Percentiles rank a stretch among this genome's conserved stretches.
Conservation (phyloP, 495 filamentous ascomycete species). For the Geopyxis carbonaria region DNA sequence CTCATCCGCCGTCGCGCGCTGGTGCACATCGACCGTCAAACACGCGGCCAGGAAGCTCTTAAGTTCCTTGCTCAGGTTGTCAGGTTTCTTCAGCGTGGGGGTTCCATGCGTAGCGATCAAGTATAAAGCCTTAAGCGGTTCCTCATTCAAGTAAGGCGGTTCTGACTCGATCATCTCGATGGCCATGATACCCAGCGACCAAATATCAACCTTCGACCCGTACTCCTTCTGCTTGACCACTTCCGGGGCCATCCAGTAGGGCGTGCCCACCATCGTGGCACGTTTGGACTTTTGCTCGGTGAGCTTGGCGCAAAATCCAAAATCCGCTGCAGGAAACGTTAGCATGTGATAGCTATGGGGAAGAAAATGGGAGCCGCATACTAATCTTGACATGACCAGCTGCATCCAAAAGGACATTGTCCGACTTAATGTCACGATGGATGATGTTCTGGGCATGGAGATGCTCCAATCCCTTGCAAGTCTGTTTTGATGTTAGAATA, state of each 20-base stretch:
- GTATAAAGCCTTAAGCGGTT: slow-evolving; percentile 90
- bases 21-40: slow-evolving; percentile 89
- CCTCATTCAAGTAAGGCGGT: slow-evolving; percentile 93
- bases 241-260: slow-evolving; percentile 99
- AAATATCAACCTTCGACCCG: slow-evolving; percentile 94
- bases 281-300: slow-evolving; percentile 94
- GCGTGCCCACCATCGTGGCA: slow-evolving; percentile 96
- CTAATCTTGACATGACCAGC: slow-evolving; percentile 96
- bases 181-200: slow-evolving; percentile 98
- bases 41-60: slow-evolving; percentile 92
- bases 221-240: slow-evolving; percentile 99
- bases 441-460: slow-evolving; percentile 92
- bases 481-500: slow-evolving; percentile 34
- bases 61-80: slow-evolving; percentile 89
- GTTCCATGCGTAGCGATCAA: slow-evolving; percentile 97
- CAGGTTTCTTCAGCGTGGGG: slow-evolving; percentile 87
- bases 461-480: slow-evolving; percentile 85
- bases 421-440: slow-evolving; percentile 96
- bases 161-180: slow-evolving; percentile 99
- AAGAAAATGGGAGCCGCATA: slow-evolving; percentile 31
- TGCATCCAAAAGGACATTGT: slow-evolving; percentile 88
- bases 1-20: slow-evolving; percentile 76
- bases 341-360: slow-evolving; percentile 1
- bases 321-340: slow-evolving; percentile 51
- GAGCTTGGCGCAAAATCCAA: slow-evolving; percentile 97